Evolutionary conservation across 371 early-diverging fungal species (phyloP).

Genomic region (Quaeritorhiza haematococci): DNA sequence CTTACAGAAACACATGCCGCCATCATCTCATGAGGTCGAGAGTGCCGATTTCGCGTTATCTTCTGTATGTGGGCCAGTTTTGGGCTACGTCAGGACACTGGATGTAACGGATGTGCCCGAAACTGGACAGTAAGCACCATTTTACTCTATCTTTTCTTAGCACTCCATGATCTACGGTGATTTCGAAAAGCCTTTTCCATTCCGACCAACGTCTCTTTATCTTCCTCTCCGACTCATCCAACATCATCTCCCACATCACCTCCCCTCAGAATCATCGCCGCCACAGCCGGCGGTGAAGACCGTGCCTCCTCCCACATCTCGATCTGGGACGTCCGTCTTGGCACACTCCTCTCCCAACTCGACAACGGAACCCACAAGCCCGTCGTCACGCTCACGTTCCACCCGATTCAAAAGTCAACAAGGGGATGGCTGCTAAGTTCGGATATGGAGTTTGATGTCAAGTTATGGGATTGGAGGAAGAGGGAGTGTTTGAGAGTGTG

Average conservation of each 20-base stretch:
- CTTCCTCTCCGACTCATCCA: too few species aligned
- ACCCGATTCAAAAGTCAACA: constrained; percentile 25
- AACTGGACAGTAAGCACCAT: constrained; percentile 13
- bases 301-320: constrained; percentile 34
- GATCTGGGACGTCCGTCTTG: constrained; percentile 36
- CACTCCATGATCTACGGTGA: too few species aligned
- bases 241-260: neutral
- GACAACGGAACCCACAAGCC: constrained; percentile 41
- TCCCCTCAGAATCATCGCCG: constrained; percentile 24
- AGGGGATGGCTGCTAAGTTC: constrained; percentile 33
- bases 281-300: constrained; percentile 35
- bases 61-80: constrained; percentile 30
- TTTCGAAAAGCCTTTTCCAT: too few species aligned
- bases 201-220: too few species aligned
- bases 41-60: constrained; percentile 37
- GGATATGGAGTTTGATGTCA: constrained; percentile 49
- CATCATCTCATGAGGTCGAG: constrained; percentile 13
- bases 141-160: neutral
- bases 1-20: constrained; percentile 30
- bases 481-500: constrained; percentile 26
- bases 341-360: constrained; percentile 27
- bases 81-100: constrained; percentile 27
- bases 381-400: constrained; percentile 33
- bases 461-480: constrained; percentile 43
- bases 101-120: constrained; percentile 28